Percentiles rank a stretch among this genome's conserved stretches.
Evolutionary conservation across 2,329 filamentous ascomycete species (phyloP).

Genomic region (Colletotrichum cordylinicola): DNA sequence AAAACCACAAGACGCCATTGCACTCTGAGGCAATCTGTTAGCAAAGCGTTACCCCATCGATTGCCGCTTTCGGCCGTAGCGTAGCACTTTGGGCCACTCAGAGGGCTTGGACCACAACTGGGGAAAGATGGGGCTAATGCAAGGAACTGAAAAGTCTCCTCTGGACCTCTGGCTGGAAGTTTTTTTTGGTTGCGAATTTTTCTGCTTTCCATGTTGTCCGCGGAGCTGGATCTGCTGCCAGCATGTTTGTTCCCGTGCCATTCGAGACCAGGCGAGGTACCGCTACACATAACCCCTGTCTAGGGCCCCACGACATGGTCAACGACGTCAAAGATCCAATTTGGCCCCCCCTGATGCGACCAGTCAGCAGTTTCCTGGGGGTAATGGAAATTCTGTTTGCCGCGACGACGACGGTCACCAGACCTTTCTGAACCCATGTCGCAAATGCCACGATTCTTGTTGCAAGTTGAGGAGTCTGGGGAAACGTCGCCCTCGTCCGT

Average conservation of each 20-base stretch:
- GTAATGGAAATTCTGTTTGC: conserved; percentile 19
- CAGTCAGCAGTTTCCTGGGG: conserved; percentile 21
- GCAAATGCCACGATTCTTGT: conserved; percentile 5
- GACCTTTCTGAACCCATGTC: conserved; percentile 1
- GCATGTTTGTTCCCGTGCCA: background rate
- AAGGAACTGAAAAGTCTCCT: conserved; percentile 10
- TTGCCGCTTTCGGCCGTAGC: conserved; percentile 15
- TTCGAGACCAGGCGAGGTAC: background rate
- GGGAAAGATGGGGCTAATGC: conserved; percentile 20
- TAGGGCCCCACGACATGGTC: background rate
- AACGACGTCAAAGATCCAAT: conserved; percentile 15
- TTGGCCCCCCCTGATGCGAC: background rate
- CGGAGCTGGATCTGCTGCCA: background rate
- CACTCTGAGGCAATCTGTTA: conserved; percentile 8
- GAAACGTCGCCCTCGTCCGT: background rate
- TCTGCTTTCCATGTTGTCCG: background rate
- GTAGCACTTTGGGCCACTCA: background rate
- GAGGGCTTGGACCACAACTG: background rate
- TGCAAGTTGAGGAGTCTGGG: background rate
- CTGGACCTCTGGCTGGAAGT: background rate
- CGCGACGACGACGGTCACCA: conserved; percentile 9
- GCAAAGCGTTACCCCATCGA: conserved; percentile 21
- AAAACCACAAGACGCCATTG: conserved; percentile 19
- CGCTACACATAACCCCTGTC: background rate
- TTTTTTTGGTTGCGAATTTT: background rate